These are phyloP conservation scores for Aspergillus coremiiformis DNA, from an alignment of 495 filamentous ascomycete species.

Conservation along the genomic window DNA sequence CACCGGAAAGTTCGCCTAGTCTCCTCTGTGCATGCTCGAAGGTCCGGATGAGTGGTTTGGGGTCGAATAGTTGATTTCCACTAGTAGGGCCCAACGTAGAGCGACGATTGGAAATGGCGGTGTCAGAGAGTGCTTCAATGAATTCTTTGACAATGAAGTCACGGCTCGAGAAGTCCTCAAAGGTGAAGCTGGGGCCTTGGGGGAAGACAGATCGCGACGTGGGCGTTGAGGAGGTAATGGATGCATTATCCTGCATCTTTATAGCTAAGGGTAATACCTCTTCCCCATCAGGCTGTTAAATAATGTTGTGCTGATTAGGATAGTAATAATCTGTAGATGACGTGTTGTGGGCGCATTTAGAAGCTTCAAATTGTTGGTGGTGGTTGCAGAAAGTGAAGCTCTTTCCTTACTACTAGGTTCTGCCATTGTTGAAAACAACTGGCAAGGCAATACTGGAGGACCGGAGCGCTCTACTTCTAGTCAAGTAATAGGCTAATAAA, in stretches of 20 bases:
- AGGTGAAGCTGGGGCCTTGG: slow-evolving; percentile 68
- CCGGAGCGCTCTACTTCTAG: not conserved
- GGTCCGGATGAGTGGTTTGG: slow-evolving; percentile 90
- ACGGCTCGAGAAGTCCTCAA: slow-evolving; percentile 75
- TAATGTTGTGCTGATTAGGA: not conserved
- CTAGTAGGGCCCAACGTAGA: slow-evolving; percentile 42
- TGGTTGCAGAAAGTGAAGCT: not conserved
- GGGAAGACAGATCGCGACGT: slow-evolving; percentile 60
- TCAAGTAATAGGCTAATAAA: no score
- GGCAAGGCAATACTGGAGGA: no score
- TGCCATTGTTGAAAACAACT: no score
- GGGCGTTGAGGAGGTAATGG: slow-evolving; percentile 28
- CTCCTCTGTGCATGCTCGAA: slow-evolving; percentile 84
- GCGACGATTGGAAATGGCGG: slow-evolving; percentile 68
- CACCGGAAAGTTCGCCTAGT: slow-evolving; percentile 72
- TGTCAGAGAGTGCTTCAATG: slow-evolving; percentile 86
- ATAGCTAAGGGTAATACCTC: not conserved
- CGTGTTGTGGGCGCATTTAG: not conserved
- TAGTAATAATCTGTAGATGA: not conserved
- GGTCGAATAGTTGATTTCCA: slow-evolving; percentile 77
- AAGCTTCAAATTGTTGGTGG: not conserved
- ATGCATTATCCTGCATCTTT: slow-evolving; percentile 39
- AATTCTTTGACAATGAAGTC: slow-evolving; percentile 99
- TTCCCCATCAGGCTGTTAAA: slow-evolving; percentile 5
- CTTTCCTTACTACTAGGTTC: not conserved